Percentiles rank a stretch among this genome's conserved stretches.
phyloP scores from a whole-genome alignment of 768 basidiomycete genomes.

The Pleurotus pulmonarius region DNA sequence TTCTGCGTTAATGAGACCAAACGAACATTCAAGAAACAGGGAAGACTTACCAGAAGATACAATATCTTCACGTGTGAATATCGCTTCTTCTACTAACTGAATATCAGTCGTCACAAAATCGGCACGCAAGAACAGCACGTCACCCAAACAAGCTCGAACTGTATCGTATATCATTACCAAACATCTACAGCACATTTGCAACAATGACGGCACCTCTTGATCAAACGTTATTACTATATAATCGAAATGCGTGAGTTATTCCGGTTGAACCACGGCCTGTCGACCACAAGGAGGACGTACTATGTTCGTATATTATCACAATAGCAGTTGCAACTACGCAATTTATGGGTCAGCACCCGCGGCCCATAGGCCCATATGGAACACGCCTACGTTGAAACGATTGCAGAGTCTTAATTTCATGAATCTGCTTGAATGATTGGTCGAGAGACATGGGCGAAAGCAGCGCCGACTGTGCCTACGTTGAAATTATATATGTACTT shows the following conservation, averaged over 20 bases:
- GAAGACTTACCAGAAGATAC: background rate
- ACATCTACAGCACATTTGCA: too few species aligned
- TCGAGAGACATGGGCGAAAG: background rate
- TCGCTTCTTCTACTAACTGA: background rate
- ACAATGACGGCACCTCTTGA: background rate
- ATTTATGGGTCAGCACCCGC: background rate
- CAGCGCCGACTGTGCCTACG: too few species aligned
- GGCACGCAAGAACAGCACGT: background rate
- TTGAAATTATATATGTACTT: background rate
- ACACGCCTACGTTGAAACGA: background rate
- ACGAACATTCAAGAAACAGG: background rate
- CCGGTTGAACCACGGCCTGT: background rate
- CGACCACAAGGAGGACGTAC: background rate
- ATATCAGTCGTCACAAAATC: background rate
- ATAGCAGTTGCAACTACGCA: background rate
- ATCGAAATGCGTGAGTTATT: too few species aligned
- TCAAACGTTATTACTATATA: background rate
- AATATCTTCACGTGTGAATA: slow-evolving; percentile 1
- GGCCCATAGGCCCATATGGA: too few species aligned
- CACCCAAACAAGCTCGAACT: slow-evolving; percentile 7
- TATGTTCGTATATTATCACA: slow-evolving; percentile 2
- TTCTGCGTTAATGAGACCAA: background rate
- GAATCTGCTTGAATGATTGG: slow-evolving; percentile 3
- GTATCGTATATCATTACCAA: too few species aligned
- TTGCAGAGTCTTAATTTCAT: slow-evolving; percentile 3